Base-by-base conservation (phyloP, 371 early-diverging fungal species). In the Haplosporangium sp. region DNA sequence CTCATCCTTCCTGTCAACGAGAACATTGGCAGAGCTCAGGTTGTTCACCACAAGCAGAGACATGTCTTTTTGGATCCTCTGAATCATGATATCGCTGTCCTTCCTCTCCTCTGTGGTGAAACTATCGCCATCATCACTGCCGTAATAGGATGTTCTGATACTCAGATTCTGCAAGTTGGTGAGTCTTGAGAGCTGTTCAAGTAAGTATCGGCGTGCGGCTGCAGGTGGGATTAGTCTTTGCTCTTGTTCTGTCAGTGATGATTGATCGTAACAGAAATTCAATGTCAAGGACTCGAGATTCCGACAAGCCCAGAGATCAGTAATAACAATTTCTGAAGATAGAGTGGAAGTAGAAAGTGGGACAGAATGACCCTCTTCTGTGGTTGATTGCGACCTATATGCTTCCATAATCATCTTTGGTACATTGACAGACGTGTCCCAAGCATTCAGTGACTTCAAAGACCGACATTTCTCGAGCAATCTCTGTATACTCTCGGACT, bases 331-430 rank as follows among this genome's bases (percentile, higher is more conserved):
- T 37, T 39, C 58, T 58, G 58, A 37, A 58, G 27, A 35, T 9
- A 19, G 17, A 58, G 58, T 58, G 11, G 58, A n/a, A 37, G 37
- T 35, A 58, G 19, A 17, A 55, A 6, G 19, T 55, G 10, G 55
- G 10, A 11, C 19, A 55, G 55, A 10, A 55, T 55, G 55, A 17
- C 19, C 55, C 19, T 55, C 55, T 19, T 38, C 38, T 39, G 38
- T 7, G 17, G 20, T 58, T 39, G 58, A 11, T 9, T 38, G 58
- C 17, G 58, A 58, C 39, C 58, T 58, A 58, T 58, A 58, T 58
- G 58, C 58, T 17, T 58, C 58, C 58, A 58, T 58, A 37, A 58
- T 58, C 58, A 58, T 58, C 58, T 58, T 58, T 9, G 58, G 58
- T 15, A 58, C 58, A 58, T 58, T 58, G 39, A 58, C 58, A 17